Percentiles rank a stretch among this genome's conserved stretches.
phyloP scores from a whole-genome alignment of 371 early-diverging fungal genomes.

The Umbelopsis sp. region DNA sequence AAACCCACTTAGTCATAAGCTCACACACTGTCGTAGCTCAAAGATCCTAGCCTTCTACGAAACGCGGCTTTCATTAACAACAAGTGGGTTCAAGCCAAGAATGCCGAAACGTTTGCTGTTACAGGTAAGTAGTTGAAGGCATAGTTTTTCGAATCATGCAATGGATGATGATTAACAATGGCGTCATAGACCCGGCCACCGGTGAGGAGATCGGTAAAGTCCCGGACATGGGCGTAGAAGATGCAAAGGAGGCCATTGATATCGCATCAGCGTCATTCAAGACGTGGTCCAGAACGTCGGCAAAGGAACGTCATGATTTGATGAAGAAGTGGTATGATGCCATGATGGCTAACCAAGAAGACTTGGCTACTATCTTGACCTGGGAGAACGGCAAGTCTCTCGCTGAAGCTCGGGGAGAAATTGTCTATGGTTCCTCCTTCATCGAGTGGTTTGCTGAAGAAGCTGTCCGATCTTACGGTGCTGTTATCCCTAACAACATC shows the following conservation, averaged over 20 bases:
- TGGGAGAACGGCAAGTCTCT: slow-evolving; percentile 77
- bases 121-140: slow-evolving; percentile 29
- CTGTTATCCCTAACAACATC: slow-evolving; percentile 72
- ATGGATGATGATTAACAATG: background rate
- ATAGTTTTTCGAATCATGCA: background rate
- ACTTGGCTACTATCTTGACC: slow-evolving; percentile 78
- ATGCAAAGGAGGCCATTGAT: slow-evolving; percentile 63
- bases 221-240: slow-evolving; percentile 69
- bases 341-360: slow-evolving; percentile 71
- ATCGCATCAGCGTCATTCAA: slow-evolving; percentile 65
- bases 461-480: slow-evolving; percentile 80
- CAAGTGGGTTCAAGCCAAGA: slow-evolving; percentile 53
- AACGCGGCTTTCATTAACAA: slow-evolving; percentile 57
- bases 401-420: slow-evolving; percentile 69
- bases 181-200: slow-evolving; percentile 64
- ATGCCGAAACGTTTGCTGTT: slow-evolving; percentile 51
- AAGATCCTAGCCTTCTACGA: slow-evolving; percentile 56
- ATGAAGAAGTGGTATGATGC: slow-evolving; percentile 73
- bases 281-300: slow-evolving; percentile 66
- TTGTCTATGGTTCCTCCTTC: slow-evolving; percentile 77
- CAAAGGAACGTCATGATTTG: slow-evolving; percentile 63
- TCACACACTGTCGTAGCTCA: slow-evolving; percentile 40
- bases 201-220: slow-evolving; percentile 66
- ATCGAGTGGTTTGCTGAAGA: slow-evolving; percentile 92
- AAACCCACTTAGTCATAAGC: background rate